Conservation (phyloP, 2,329 filamentous ascomycete species). For the Cryphonectria parasitica region DNA sequence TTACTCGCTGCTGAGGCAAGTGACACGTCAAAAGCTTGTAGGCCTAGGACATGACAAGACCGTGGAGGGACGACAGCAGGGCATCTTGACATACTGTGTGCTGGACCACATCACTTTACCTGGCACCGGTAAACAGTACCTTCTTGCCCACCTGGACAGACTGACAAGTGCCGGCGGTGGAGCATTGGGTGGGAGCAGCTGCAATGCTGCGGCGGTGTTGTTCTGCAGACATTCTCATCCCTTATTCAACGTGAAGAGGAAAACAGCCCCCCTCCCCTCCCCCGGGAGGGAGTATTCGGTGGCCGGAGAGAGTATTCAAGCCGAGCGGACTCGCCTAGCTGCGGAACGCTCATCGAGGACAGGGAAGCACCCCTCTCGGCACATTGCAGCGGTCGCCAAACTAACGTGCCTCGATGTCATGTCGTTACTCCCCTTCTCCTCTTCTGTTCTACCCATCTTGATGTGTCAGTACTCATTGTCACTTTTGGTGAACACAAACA, state of each 20-base stretch:
- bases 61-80: background rate
- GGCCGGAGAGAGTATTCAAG: background rate
- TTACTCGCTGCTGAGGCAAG: background rate
- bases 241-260: background rate
- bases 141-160: background rate
- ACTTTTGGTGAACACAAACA: background rate
- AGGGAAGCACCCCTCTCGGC: background rate
- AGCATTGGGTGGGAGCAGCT: background rate
- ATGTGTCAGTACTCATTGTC: background rate
- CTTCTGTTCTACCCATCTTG: background rate
- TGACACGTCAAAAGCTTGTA: background rate
- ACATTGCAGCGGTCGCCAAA: background rate
- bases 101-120: background rate
- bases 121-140: background rate
- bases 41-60: background rate
- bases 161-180: slow-evolving; percentile 1
- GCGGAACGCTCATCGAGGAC: background rate
- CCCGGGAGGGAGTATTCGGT: background rate
- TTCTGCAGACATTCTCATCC: background rate
- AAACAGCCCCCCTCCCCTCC: background rate
- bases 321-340: background rate
- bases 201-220: background rate
- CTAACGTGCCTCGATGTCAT: background rate
- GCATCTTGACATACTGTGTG: background rate
- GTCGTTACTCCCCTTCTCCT: background rate